Evolutionary conservation across 768 basidiomycete species (phyloP).

Genomic region (Daedalea quercina): DNA sequence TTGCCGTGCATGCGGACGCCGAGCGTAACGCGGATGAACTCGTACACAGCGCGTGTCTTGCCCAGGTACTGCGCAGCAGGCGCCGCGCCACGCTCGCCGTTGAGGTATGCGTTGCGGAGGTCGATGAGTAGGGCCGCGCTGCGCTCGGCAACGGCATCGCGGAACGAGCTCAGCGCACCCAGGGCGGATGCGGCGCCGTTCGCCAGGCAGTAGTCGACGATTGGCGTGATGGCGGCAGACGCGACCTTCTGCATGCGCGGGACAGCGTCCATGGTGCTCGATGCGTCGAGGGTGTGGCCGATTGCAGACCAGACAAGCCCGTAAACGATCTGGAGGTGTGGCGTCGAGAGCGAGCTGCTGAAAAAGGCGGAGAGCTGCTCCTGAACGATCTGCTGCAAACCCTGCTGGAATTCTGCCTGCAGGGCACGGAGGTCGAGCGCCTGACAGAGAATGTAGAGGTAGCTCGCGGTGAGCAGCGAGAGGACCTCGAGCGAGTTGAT

Average conservation of each 20-base stretch:
- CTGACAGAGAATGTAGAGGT: conserved; percentile 75
- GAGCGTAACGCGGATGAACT: conserved; percentile 63
- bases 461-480: conserved; percentile 65
- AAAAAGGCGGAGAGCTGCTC: conserved; percentile 45
- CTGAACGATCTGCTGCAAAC: conserved; percentile 38
- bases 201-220: conserved; percentile 53
- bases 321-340: conserved; percentile 27
- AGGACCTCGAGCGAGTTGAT: conserved; percentile 73
- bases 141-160: conserved; percentile 42
- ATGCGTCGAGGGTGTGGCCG: conserved; percentile 49
- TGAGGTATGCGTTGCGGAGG: conserved; percentile 51
- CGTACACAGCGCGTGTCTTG: conserved; percentile 66
- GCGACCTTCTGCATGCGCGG: conserved; percentile 70
- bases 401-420: conserved; percentile 54
- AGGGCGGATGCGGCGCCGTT: conserved; percentile 16
- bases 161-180: conserved; percentile 43
- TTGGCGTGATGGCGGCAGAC: conserved; percentile 47
- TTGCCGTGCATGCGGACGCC: conserved; percentile 79
- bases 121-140: conserved; percentile 38
- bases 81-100: conserved; percentile 49
- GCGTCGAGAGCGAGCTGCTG: conserved; percentile 29
- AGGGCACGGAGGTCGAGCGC: conserved; percentile 81
- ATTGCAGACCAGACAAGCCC: conserved; percentile 37
- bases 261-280: conserved; percentile 64
- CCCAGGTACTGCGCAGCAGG: conserved; percentile 66